Conservation (phyloP, 140 eudicot species). For the Anethum foeniculum region DNA sequence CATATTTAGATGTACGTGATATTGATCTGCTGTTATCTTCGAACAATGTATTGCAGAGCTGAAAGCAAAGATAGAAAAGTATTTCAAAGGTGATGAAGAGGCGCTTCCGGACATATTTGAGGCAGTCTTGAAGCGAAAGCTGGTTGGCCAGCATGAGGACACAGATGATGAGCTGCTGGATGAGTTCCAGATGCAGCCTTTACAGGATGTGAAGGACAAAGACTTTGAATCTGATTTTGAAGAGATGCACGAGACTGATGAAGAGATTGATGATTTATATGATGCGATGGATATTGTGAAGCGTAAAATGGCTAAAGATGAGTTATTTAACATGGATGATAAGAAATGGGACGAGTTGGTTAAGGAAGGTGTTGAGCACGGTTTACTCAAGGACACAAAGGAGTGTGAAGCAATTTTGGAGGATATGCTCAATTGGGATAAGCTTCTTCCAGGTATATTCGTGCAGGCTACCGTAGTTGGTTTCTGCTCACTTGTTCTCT, state of each 20-base stretch:
- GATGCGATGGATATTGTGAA: constrained; percentile 39
- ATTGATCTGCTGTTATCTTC: constrained; percentile 21
- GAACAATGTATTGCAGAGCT: constrained; percentile 36
- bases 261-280: constrained; percentile 37
- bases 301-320: constrained; percentile 37
- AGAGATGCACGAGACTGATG: constrained; percentile 47
- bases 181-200: constrained; percentile 27
- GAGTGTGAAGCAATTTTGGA: constrained; percentile 79
- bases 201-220: constrained; percentile 15
- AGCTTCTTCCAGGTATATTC: constrained; percentile 77
- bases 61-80: constrained; percentile 40
- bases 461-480: neutral
- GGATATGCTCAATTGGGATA: constrained; percentile 87
- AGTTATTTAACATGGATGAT: constrained; percentile 65
- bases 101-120: constrained; percentile 49
- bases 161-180: constrained; percentile 58
- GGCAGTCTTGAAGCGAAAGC: constrained; percentile 48
- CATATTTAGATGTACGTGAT: neutral
- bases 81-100: constrained; percentile 46
- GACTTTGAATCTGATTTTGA: constrained; percentile 37
- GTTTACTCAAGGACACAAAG: constrained; percentile 49
- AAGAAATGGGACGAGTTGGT: constrained; percentile 71
- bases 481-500: neutral
- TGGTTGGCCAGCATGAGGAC: constrained; percentile 50
- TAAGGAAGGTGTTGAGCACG: constrained; percentile 50